Evolutionary conservation across 2,329 filamentous ascomycete genomes (phyloP), one percentile per base, ranked within the genome.

Genomic region (Parafenestella ontariensis): DNA sequence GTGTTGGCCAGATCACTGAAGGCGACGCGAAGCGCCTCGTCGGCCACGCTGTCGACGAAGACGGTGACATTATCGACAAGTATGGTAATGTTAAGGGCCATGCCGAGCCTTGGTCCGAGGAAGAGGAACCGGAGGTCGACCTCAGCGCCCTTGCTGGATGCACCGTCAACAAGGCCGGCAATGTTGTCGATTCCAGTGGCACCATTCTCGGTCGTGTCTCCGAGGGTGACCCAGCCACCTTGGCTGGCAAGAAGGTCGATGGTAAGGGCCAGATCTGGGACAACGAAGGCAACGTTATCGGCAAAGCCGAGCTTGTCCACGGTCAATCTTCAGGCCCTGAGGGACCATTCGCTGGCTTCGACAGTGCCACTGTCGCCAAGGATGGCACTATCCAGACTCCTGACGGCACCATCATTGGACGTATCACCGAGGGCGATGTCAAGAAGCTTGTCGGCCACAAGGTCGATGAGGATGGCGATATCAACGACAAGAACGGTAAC

Each of bases 61-160:
- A 96, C 59, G 91, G 91, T 33, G 91, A 95, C 52, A 87, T 96
- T 28, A 81, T 90, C 51, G 91, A 95, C 79, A 87, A 87, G 73
- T 92, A 91, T 69, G 86, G 84, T 52, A 85, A 84, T 55, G 79
- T 83, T 61, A 85, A 85, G 74, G 83, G 83, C 28, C 82, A 83
- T 53, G 83, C 81, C n/a, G 83, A 85, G 68, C 83, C 82, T 3
- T 85, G 80, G 49, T 78, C 83, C 55, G 77, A 80, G 56, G 76
- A 76, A 52, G 83, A 84, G 65, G 77, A 73, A 37, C 76, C 70
- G 51, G 78, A 79, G 62, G 80, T 77, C 8, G 85, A 87, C 61
- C 76, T 87, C n/a, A 86, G 83, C 20, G 75, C 79, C n/a, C 81
- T 88, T 36, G 83, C 83, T 50, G 85, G 85, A 58, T 85, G 84